Base-by-base conservation (phyloP, 2,329 filamentous ascomycete genomes). In the Epichloe gansuensis region DNA sequence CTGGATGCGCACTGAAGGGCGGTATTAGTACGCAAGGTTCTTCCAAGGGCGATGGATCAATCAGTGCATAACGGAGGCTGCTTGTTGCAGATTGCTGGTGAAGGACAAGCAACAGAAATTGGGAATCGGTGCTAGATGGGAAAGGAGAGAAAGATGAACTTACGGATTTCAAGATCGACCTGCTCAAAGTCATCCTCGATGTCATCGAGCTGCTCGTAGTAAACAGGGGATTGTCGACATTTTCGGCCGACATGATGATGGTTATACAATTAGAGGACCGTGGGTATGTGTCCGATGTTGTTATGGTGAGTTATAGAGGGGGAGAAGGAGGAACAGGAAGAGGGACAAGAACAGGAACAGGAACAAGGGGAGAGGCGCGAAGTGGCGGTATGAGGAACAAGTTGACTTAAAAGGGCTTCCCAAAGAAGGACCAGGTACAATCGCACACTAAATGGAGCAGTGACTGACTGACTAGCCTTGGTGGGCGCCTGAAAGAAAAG, bases 131-230 rank as follows among this genome's bases (percentile, higher is more conserved):
- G n/a, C 5, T 21, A 6, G n/a, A 21, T 11, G 45, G 12, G n/a
- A 23, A 28, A 25, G 21, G 7, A 28, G 9, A 11, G 21, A 21
- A 4, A n/a, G 11, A 44, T 15, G 35, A 51, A 78, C 85, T 67
- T 76, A 95, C 90, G 77, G 63, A 93, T 84, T 67, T 95, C 85
- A 38, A 84, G 76, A 70, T 96, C 90, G 38, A 83, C 82, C 62
- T 91, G 81, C 55, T 91, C 83, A 63, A 95, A 95, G 58, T 94
- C 85, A 60, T 82, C 78, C 74, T 95, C 88, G 58, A 96, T 76
- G 53, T 85, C 78, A 54, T 82, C 79, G 58, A 97, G 82, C 67
- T 91, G 81, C 69, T 89, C 85, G 69, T 88, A 91, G 54, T 77
- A 78, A 56, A 85, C 71, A 54, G 69, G 59, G 54, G 69, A 59